Evolutionary conservation across 108 stramenopile species (phyloP), one percentile per base, ranked within the genome.

Genomic region (Discostella pseudostelligera): DNA sequence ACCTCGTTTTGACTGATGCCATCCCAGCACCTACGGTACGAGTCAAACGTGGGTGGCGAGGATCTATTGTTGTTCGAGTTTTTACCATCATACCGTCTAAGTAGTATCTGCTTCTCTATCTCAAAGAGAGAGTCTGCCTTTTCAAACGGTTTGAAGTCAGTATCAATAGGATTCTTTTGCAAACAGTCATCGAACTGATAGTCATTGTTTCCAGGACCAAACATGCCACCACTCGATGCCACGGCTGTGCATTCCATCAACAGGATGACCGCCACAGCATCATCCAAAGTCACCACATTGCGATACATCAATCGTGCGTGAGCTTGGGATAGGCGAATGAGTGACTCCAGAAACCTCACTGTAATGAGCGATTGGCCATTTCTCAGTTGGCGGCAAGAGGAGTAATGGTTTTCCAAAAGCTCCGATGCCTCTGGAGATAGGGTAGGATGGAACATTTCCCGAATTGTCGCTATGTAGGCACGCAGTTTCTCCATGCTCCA

Each of bases 291-390:
- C 0, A 90, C 94, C 22, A 42, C 39, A 63, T 92, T 68, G 3
- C 97, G 87, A 76, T 83, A 89, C 92, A 96, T 92, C 66, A 98
- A 76, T 25, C 96, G 78, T 9, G 97, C 97, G 67, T 98, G 97
- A 17, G 97, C 96, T 81, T 98, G 92, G 4, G 96, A 81, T 26
- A 98, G 54, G 4, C 97, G 90, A 70, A 97, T 94, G 67, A 97
- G 82, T 9, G 89, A 89, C 62, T 98, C 96, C 29, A 98, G 76
- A 65, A 97, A 92, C 8, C 97, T 83, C 24, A 98, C 90, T 17
- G 97, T 98, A 22, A 90, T 74, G 17, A 89, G 87, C 12, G 81
- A 75, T 37, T 72, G 74, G 28, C 73, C 71, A 61, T 73, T 60
- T 8, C 78, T 57, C 6, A 72, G 74, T 69, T 87, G 51, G n/a